These are phyloP conservation scores for Populus ilicifolia DNA, from an alignment of 345 rosid species.

Conservation along the genomic window DNA sequence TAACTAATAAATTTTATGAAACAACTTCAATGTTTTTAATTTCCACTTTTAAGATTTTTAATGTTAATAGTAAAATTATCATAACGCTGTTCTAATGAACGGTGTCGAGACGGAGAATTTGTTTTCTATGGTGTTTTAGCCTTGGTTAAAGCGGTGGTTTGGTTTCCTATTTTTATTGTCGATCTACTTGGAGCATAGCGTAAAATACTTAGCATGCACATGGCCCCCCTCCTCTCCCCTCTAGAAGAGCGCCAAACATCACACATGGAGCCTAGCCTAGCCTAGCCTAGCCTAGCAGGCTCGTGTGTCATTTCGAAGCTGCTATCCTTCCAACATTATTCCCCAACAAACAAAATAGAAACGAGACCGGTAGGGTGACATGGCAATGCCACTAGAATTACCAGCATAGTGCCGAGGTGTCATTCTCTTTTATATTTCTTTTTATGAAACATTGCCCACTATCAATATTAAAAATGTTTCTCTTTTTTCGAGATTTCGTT, in stretches of 20 bases:
- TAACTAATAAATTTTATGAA: too few species aligned
- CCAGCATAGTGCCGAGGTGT: constrained; percentile 34
- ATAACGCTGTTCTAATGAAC: too few species aligned
- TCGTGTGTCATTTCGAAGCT: too few species aligned
- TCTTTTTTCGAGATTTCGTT: not conserved
- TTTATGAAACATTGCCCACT: not conserved
- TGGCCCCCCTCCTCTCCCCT: not conserved
- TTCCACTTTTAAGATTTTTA: too few species aligned
- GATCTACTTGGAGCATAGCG: not conserved
- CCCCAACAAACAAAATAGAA: constrained; percentile 5
- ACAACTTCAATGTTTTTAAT: too few species aligned
- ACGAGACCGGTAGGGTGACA: constrained; percentile 12
- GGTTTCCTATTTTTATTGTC: not conserved
- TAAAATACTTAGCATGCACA: not conserved
- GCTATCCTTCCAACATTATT: not conserved
- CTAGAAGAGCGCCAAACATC: not conserved
- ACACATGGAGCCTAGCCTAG: not conserved
- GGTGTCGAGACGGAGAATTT: too few species aligned
- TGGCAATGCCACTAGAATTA: constrained; percentile 34
- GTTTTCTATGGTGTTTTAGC: too few species aligned
- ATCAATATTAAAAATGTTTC: not conserved
- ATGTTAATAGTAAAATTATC: too few species aligned
- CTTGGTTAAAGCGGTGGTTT: too few species aligned
- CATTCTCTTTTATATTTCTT: constrained; percentile 18
- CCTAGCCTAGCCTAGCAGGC: too few species aligned